A percentile compares a stretch with the other conserved stretches of the same genome.
phyloP scores from a whole-genome alignment of 176 grass and related monocot genomes.

The Triticum aestivum region DNA sequence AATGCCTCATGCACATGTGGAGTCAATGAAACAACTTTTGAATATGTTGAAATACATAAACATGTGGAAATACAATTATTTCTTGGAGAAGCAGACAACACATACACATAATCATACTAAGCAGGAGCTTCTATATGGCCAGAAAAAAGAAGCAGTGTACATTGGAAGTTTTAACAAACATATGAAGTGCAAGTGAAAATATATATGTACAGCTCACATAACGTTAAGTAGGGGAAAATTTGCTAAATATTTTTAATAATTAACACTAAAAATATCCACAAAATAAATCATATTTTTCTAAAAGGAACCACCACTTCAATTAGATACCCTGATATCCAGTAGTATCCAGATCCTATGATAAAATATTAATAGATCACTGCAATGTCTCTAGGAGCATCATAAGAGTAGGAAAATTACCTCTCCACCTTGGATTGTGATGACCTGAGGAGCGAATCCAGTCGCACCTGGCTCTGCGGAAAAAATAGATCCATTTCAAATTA shows the following conservation, averaged over 20 bases:
- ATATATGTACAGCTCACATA: not conserved
- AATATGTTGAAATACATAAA: not conserved
- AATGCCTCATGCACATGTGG: not conserved
- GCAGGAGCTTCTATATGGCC: not conserved
- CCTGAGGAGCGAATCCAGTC: conserved; percentile 59
- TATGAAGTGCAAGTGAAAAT: not conserved
- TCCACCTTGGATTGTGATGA: conserved; percentile 81
- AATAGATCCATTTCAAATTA: not conserved
- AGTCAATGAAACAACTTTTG: not conserved
- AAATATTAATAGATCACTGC: conserved; percentile 1
- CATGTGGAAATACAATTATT: not conserved
- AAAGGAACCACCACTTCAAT: not conserved
- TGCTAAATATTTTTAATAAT: not conserved
- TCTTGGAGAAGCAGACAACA: not conserved
- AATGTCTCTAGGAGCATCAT: not conserved
- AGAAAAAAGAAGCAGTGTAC: not conserved
- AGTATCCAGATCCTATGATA: not conserved
- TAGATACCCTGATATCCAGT: conserved; percentile 17
- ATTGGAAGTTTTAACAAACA: not conserved
- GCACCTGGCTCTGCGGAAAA: conserved; percentile 36
- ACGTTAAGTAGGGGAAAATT: not conserved
- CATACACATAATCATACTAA: not conserved
- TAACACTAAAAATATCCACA: not conserved
- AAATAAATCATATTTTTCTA: not conserved
- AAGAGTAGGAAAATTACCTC: conserved; percentile 47